A percentile compares a stretch with the other conserved stretches of the same genome.
Conservation (phyloP, 768 basidiomycete species). For the Russula emetica region DNA sequence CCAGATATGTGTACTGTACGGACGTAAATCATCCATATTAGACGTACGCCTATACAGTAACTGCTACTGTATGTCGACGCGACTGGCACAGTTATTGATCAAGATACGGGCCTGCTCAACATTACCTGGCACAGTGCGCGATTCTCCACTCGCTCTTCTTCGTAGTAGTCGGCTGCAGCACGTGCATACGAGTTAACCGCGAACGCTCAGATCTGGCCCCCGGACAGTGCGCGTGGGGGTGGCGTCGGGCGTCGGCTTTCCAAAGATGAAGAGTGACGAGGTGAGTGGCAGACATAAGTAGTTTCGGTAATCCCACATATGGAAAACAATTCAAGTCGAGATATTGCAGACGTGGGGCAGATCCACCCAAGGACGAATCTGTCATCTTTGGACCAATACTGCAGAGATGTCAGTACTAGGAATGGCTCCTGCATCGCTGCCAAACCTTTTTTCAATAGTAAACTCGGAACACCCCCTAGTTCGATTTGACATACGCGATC, state of each 20-base stretch:
- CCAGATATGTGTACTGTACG: not conserved
- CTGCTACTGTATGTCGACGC: slow-evolving; percentile 32
- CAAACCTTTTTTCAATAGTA: not conserved
- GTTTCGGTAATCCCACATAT: too few relatives aligned
- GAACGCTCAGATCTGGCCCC: slow-evolving; percentile 37
- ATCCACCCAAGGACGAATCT: too few relatives aligned
- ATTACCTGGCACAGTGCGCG: slow-evolving; percentile 32
- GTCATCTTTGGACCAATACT: too few relatives aligned
- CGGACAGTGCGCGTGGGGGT: too few relatives aligned
- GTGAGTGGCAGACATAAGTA: too few relatives aligned
- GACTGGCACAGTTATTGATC: slow-evolving; percentile 35
- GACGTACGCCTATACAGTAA: slow-evolving; percentile 38
- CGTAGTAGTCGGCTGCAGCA: slow-evolving; percentile 32
- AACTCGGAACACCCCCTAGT: too few relatives aligned
- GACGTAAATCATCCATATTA: slow-evolving; percentile 24
- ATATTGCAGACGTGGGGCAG: too few relatives aligned
- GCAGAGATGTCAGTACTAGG: not conserved
- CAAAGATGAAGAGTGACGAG: too few relatives aligned
- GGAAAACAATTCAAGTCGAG: too few relatives aligned
- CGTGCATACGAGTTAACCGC: slow-evolving; percentile 42
- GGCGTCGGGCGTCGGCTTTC: too few relatives aligned
- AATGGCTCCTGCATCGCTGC: not conserved
- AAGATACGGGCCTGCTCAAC: slow-evolving; percentile 34
- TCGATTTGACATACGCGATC: too few relatives aligned
- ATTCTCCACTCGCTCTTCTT: slow-evolving; percentile 37